Conservation (phyloP, 2,329 filamentous ascomycete species). For the Ceratocystis huliohia region DNA sequence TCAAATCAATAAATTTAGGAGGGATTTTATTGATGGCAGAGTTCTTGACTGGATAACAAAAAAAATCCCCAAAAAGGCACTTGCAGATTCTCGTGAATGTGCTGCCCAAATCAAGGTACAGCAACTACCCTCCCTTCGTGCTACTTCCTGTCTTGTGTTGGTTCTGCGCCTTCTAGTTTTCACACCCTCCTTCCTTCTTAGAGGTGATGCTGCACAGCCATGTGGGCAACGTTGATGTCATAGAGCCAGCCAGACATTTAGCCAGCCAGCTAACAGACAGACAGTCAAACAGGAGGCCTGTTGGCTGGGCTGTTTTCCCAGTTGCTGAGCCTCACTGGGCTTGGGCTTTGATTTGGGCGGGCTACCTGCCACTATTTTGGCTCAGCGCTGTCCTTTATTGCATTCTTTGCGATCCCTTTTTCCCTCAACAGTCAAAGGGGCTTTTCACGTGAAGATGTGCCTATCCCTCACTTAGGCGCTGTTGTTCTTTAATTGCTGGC, state of each 20-base stretch:
- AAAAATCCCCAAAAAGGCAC: not conserved
- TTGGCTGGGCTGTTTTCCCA: not conserved
- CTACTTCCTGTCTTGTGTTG: not conserved
- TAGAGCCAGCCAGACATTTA: not conserved
- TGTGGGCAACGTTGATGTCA: not conserved
- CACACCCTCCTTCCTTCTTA: not conserved
- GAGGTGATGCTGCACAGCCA: not conserved
- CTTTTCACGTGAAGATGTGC: not conserved
- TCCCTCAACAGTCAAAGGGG: not conserved
- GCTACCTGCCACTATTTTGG: not conserved
- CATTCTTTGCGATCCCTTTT: not conserved
- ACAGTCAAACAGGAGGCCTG: not conserved
- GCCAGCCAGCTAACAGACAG: too few relatives aligned
- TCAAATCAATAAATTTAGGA: not conserved
- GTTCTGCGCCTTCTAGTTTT: not conserved
- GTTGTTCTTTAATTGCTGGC: not conserved
- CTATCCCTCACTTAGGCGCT: not conserved
- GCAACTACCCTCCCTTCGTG: not conserved
- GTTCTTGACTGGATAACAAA: not conserved
- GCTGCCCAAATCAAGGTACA: not conserved
- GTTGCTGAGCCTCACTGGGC: conserved; percentile 1
- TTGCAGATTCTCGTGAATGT: conserved; percentile 4
- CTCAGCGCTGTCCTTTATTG: conserved; percentile 20
- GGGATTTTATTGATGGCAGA: not conserved
- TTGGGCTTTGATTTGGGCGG: not conserved